Evolutionary conservation across 106 monocot genomes (phyloP).

Genomic region (Cymbidium sinense): DNA sequence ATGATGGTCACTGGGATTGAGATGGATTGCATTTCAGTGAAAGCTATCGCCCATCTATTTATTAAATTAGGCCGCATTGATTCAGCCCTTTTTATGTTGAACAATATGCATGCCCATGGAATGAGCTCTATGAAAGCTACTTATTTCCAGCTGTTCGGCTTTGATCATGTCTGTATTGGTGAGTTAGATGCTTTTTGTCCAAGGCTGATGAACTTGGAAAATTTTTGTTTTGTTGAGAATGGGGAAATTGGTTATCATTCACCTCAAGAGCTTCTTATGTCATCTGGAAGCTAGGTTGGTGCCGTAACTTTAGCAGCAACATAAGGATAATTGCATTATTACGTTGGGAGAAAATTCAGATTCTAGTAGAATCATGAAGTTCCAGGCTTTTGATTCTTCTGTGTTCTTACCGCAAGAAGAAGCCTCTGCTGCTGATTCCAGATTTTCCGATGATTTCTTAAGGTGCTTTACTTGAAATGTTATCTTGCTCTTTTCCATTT

Average conservation of each 20-base stretch:
- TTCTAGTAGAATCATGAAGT: not conserved
- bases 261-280: slow-evolving; percentile 20
- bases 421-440: not conserved
- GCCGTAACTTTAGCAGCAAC: not conserved
- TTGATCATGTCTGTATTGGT: not conserved
- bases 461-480: not conserved
- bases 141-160: slow-evolving; percentile 15
- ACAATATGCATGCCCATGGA: slow-evolving; percentile 21
- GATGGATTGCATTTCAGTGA: slow-evolving; percentile 34
- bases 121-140: slow-evolving; percentile 15
- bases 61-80: slow-evolving; percentile 19
- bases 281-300: slow-evolving; percentile 18
- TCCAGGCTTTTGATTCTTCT: too few relatives aligned
- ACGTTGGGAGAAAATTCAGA: not conserved
- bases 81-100: slow-evolving; percentile 25
- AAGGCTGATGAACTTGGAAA: not conserved
- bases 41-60: slow-evolving; percentile 23
- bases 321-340: not conserved
- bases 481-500: not conserved
- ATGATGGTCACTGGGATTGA: slow-evolving; percentile 30
- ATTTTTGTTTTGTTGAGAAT: slow-evolving; percentile 5
- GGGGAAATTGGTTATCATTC: slow-evolving; percentile 14
- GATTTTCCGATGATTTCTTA: not conserved
- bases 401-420: not conserved
- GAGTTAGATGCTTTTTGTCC: slow-evolving; percentile 8